These are phyloP conservation scores for Diutina pseudorugosa DNA, from an alignment of 1,139 yeast genomes.

Conservation along the genomic window DNA sequence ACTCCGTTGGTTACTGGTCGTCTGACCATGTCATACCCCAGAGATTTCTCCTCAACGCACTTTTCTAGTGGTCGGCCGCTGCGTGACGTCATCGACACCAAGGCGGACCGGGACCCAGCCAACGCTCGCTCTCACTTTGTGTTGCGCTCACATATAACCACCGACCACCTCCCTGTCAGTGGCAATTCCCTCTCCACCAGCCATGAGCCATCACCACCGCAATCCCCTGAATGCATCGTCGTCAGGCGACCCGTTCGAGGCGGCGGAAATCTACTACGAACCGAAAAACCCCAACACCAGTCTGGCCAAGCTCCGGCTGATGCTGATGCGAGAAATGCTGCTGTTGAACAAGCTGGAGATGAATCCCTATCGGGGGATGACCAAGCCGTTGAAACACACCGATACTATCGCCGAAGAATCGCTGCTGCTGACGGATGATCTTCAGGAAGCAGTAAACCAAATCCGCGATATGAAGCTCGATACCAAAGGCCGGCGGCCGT, in stretches of 20 bases:
- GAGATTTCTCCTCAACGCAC: too few species aligned
- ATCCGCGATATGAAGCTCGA: neutral
- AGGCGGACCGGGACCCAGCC: too few species aligned
- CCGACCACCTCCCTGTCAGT: too few species aligned
- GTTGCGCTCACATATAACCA: too few species aligned
- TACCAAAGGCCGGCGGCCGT: neutral
- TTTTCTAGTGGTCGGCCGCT: too few species aligned
- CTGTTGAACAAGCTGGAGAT: neutral
- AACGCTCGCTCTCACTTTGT: too few species aligned
- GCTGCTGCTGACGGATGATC: neutral
- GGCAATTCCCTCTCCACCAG: too few species aligned
- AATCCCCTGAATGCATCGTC: neutral
- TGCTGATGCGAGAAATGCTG: neutral
- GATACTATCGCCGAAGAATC: neutral
- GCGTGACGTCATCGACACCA: too few species aligned
- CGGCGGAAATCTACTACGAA: neutral
- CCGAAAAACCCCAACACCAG: constrained; percentile 1
- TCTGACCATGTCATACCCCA: too few species aligned
- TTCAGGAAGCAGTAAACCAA: neutral
- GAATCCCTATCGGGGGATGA: neutral
- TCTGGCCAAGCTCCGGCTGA: neutral
- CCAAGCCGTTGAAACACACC: neutral
- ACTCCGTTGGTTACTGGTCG: too few species aligned
- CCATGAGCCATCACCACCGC: neutral
- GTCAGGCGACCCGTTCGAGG: neutral